Base-by-base conservation (phyloP, 805 yeast species). In the Tetrapisispora pingtungensis region DNA sequence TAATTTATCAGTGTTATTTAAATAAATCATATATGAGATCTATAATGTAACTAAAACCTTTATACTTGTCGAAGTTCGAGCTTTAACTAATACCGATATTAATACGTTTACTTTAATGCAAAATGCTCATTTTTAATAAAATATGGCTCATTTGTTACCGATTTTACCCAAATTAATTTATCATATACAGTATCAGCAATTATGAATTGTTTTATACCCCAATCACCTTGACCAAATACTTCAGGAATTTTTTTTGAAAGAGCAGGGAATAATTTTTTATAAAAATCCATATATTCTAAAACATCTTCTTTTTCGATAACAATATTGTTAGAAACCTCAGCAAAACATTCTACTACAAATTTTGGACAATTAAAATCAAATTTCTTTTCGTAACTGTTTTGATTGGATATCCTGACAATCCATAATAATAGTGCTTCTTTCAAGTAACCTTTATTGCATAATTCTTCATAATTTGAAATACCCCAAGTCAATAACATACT, bases 361-460 rank as follows among this genome's bases (percentile, higher is more conserved):
- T 67, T 65, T 0, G 86, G 84, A 15, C 75, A 61, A 0, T 43
- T 42, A 26, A 43, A 44, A 3, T 49, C 46, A 33, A 57, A 60
- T 32, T 64, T 59, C 18, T 57, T 56, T 1, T 47, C 28, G 32
- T 67, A 72, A 8, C 56, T 55, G 17, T 58, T 59, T 26, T 65
- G 66, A 56, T 80, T 81, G 45, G 69, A 65, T 46, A 76, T 72
- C 52, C 87, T 69, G 31, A 83, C 74, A 22, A 83, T 65, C 77
- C 81, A 84, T 33, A 84, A 59, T 18, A 80, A 58, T 59, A 84
- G 65, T 2, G 74, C 73, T 51, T 80, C 82, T 45, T 79, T 80
- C 46, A 77, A 63, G 38, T 77, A 68, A 35, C 71, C 67, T 36
- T 74, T 66, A 7, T 64, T 63, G 2, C 71, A 54, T 14, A 83